These are phyloP conservation scores for Xanthoconium separans DNA, from an alignment of 1,284 basidiomycete species.

Conservation along the genomic window DNA sequence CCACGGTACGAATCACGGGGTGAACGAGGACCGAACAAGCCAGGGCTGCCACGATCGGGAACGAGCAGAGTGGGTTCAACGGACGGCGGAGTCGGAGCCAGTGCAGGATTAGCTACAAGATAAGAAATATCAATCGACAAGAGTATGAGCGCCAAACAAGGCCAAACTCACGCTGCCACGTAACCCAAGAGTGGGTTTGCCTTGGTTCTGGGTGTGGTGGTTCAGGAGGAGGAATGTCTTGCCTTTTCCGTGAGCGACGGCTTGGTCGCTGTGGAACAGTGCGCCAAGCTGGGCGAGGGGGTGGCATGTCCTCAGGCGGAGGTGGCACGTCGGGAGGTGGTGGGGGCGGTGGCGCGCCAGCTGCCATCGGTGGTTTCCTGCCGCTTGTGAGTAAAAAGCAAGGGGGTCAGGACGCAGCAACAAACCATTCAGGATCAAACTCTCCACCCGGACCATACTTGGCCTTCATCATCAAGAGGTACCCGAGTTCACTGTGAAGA, in stretches of 20 bases:
- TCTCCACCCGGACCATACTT: constrained; percentile 76
- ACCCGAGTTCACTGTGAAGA: constrained; percentile 60
- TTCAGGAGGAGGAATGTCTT: constrained; percentile 23
- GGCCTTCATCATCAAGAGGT: constrained; percentile 60
- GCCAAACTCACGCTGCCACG: not conserved
- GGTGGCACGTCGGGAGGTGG: constrained; percentile 42
- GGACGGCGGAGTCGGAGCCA: constrained; percentile 50
- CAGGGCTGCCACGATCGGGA: constrained; percentile 52
- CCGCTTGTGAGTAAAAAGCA: constrained; percentile 2
- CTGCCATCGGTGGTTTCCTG: constrained; percentile 47
- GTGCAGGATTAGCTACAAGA: constrained; percentile 16
- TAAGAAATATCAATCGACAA: constrained; percentile 2
- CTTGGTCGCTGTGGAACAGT: constrained; percentile 41
- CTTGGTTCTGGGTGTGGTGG: not conserved
- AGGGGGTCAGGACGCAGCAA: not conserved
- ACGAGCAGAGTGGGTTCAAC: constrained; percentile 52
- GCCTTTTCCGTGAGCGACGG: constrained; percentile 42
- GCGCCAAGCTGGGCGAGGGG: constrained; percentile 57
- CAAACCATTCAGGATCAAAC: constrained; percentile 70
- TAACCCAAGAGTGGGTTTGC: not conserved
- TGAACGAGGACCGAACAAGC: constrained; percentile 64
- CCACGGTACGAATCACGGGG: constrained; percentile 25
- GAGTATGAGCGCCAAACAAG: constrained; percentile 4
- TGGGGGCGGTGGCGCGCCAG: constrained; percentile 39
- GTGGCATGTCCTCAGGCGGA: constrained; percentile 41